Evolutionary conservation across 2,329 filamentous ascomycete genomes (phyloP).

Genomic region (Keithomyces neogunnii): DNA sequence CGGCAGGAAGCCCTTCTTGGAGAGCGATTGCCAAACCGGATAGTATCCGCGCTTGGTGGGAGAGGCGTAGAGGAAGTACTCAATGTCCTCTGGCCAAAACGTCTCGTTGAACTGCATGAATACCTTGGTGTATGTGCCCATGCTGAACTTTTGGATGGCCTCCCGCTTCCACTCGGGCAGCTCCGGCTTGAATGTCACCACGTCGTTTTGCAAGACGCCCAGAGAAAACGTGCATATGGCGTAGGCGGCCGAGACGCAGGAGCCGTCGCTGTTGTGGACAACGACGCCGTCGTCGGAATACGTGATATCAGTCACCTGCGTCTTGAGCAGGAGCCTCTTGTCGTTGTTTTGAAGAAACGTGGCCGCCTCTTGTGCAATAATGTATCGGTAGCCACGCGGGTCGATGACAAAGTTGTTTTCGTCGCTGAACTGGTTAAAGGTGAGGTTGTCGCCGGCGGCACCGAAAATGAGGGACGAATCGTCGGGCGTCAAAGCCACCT

Average conservation of each 20-base stretch:
- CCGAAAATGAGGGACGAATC: constrained; percentile 47
- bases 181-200: constrained; percentile 46
- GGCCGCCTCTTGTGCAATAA: constrained; percentile 47
- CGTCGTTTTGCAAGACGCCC: constrained; percentile 56
- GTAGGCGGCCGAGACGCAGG: constrained; percentile 50
- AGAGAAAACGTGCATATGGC: constrained; percentile 61
- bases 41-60: constrained; percentile 32
- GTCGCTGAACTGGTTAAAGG: constrained; percentile 53
- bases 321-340: constrained; percentile 47
- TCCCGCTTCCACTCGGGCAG: constrained; percentile 57
- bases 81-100: constrained; percentile 47
- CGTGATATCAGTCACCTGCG: constrained; percentile 43
- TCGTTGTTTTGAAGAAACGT: constrained; percentile 50
- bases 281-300: constrained; percentile 45
- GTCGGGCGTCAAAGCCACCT: constrained; percentile 48
- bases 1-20: constrained; percentile 46
- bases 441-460: constrained; percentile 48
- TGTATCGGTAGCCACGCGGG: constrained; percentile 50
- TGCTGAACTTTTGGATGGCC: constrained; percentile 55
- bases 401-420: constrained; percentile 55
- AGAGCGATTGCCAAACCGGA: constrained; percentile 57
- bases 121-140: constrained; percentile 67
- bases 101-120: constrained; percentile 61
- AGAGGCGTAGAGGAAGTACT: constrained; percentile 39
- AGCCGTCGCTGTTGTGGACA: constrained; percentile 42